Evolutionary conservation across 257 asterid genomes (phyloP).

Genomic region (Rubia yunnanensis): DNA sequence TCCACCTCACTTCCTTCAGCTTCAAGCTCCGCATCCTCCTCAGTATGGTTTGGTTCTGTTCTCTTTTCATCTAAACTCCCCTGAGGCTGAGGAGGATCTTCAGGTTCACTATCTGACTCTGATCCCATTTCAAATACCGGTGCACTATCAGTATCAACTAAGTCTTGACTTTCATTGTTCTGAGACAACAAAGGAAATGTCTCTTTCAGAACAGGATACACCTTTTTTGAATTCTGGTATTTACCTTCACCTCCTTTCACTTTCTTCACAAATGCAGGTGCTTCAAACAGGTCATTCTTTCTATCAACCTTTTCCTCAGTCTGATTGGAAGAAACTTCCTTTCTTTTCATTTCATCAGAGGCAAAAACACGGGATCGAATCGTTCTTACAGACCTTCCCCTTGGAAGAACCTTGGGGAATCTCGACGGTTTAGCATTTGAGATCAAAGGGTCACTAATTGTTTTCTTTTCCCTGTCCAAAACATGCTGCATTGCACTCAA

Average conservation of each 20-base stretch:
- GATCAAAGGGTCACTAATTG: conserved; percentile 16
- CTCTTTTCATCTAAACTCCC: conserved; percentile 31
- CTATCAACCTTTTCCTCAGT: conserved; percentile 21
- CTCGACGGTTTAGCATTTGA: conserved; percentile 30
- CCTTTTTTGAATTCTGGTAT: conserved; percentile 16
- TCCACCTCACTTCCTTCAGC: conserved; percentile 87
- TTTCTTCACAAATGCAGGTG: conserved; percentile 14
- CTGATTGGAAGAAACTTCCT: conserved; percentile 18
- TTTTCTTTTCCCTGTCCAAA: conserved; percentile 25
- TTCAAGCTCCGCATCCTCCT: conserved; percentile 40
- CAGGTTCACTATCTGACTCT: conserved; percentile 18
- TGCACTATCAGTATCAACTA: conserved; percentile 18
- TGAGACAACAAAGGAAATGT: conserved; percentile 28
- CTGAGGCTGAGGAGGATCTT: conserved; percentile 5
- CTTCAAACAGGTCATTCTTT: conserved; percentile 18
- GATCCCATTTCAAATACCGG: conserved; percentile 22
- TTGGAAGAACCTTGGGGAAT: conserved; percentile 29
- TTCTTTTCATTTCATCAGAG: conserved; percentile 18
- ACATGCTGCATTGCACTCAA: conserved; percentile 23
- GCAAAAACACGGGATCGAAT: conserved; percentile 30
- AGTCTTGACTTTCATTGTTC: conserved; percentile 22
- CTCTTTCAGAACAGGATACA: conserved; percentile 30
- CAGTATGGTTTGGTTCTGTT: conserved; percentile 14
- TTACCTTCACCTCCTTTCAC: conserved; percentile 21
- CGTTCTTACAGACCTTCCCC: conserved; percentile 78